phyloP scores from a whole-genome alignment of 2,329 filamentous ascomycete species.

The Cercospora sp. region DNA sequence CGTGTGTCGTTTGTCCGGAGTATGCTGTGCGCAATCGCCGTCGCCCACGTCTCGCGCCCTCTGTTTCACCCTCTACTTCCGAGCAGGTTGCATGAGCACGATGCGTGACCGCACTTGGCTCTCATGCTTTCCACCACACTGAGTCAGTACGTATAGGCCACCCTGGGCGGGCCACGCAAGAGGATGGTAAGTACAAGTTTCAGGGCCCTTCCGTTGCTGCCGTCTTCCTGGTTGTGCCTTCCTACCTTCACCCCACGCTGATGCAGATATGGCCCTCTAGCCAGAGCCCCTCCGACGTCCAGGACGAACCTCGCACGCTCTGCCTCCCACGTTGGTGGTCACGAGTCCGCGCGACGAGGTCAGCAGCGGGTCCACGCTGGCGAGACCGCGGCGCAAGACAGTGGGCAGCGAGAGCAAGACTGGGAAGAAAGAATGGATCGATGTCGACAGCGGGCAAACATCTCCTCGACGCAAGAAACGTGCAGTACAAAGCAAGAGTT shows the following conservation, averaged over 20 bases:
- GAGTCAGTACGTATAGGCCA: conserved; percentile 25
- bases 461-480: conserved; percentile 22
- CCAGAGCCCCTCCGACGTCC: conserved; percentile 18
- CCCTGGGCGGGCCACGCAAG: conserved; percentile 15
- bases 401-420: conserved; percentile 21
- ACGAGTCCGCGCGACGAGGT: conserved; percentile 29
- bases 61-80: conserved; percentile 21
- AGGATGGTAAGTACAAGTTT: conserved; percentile 33
- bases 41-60: conserved; percentile 24
- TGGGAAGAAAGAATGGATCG: conserved; percentile 34
- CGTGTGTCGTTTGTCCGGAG: conserved; percentile 22
- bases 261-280: conserved; percentile 30
- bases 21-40: conserved; percentile 23
- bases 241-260: conserved; percentile 18
- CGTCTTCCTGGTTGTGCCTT: conserved; percentile 1
- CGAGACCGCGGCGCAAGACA: conserved; percentile 30
- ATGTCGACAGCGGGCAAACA: conserved; percentile 28
- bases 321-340: conserved; percentile 31
- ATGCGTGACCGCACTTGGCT: conserved; percentile 27
- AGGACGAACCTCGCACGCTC: conserved; percentile 25
- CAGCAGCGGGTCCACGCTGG: conserved; percentile 19
- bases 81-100: conserved; percentile 24
- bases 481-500: conserved; percentile 15
- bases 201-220: background rate
- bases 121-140: conserved; percentile 27